Evolutionary conservation across 148 eudicot species (phyloP).

Genomic region (Spergularia marina): DNA sequence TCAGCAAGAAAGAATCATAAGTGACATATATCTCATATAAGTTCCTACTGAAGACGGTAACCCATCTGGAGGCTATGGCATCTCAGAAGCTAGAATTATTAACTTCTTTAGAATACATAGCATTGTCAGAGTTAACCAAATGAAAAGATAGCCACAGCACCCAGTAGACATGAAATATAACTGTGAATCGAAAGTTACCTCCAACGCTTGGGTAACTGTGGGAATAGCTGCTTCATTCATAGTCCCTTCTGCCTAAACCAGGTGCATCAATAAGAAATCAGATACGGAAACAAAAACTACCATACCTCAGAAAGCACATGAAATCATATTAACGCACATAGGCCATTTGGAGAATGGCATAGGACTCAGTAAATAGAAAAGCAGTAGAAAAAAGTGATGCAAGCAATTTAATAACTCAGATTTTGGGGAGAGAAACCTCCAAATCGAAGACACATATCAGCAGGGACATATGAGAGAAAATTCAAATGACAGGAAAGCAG

Average conservation of each 20-base stretch:
- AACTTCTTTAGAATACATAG: too few species aligned
- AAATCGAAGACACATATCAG: neutral
- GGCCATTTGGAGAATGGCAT: neutral
- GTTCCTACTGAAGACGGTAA: too few species aligned
- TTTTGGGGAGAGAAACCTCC: neutral
- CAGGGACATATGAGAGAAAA: neutral
- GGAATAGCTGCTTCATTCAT: constrained; percentile 68
- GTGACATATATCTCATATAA: neutral
- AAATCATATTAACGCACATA: neutral
- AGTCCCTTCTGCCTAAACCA: constrained; percentile 80
- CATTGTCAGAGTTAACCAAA: neutral
- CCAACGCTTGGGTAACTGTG: constrained; percentile 57
- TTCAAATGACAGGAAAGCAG: neutral
- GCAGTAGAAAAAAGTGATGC: neutral
- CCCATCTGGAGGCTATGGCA: too few species aligned
- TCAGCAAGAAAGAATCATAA: neutral
- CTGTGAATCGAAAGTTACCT: constrained; percentile 40
- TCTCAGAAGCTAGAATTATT: neutral
- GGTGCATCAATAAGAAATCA: constrained; percentile 3
- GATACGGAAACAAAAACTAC: neutral
- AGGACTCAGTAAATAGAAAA: neutral
- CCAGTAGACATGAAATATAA: neutral
- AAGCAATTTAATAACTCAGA: neutral
- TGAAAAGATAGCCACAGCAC: neutral
- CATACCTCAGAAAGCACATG: too few species aligned